Evolutionary conservation across 495 filamentous ascomycete species (phyloP).

Genomic region (Trichocladium antarcticum): DNA sequence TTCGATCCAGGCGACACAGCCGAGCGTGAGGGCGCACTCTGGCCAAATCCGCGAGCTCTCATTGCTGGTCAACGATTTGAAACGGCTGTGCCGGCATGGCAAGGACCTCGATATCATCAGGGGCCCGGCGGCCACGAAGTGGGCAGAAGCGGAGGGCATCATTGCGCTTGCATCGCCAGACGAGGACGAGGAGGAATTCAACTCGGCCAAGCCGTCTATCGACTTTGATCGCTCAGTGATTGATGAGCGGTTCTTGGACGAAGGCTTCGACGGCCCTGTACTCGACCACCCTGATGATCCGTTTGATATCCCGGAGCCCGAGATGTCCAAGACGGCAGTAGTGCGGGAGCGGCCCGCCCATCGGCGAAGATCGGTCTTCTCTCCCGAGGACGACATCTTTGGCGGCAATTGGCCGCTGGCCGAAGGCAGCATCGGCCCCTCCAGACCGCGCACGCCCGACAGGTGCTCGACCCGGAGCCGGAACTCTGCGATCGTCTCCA

Average conservation of each 20-base stretch:
- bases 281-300: constrained; percentile 28
- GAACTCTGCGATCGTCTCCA: constrained; percentile 52
- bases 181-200: constrained; percentile 46
- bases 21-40: constrained; percentile 73
- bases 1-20: constrained; percentile 75
- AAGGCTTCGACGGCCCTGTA: constrained; percentile 37
- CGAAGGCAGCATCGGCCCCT: constrained; percentile 20
- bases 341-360: constrained; percentile 31
- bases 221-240: constrained; percentile 22
- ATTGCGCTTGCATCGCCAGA: constrained; percentile 76
- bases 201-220: constrained; percentile 18
- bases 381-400: constrained; percentile 55
- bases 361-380: constrained; percentile 47
- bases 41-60: constrained; percentile 80
- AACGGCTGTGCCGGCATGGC: constrained; percentile 65
- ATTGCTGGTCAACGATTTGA: constrained; percentile 53
- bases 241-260: constrained; percentile 50
- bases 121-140: constrained; percentile 53
- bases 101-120: constrained; percentile 53
- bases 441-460: constrained; percentile 34
- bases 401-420: constrained; percentile 37
- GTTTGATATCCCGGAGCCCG: constrained; percentile 27
- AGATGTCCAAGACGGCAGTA: constrained; percentile 33
- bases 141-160: constrained; percentile 81
- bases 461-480: constrained; percentile 20